Evolutionary conservation across 805 yeast species (phyloP).

Genomic region (Clavispora phyllophila): DNA sequence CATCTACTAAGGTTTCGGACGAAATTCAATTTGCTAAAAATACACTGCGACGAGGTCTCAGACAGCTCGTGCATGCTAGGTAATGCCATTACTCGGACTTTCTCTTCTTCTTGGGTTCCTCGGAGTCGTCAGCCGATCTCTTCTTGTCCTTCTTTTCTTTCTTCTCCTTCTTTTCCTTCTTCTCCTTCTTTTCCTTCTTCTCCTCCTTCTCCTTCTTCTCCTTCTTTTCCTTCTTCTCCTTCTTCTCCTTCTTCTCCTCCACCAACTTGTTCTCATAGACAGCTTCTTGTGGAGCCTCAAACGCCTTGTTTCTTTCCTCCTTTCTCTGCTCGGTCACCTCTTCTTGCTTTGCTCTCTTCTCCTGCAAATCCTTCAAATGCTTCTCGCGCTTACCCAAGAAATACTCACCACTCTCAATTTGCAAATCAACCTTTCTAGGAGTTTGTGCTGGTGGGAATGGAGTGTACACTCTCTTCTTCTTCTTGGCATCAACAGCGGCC

Average conservation of each 20-base stretch:
- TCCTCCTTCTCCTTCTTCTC: slow-evolving; percentile 21
- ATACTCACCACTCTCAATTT: slow-evolving; percentile 97
- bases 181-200: slow-evolving; percentile 18
- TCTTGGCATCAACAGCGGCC: slow-evolving; percentile 61
- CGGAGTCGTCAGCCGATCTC: slow-evolving; percentile 13
- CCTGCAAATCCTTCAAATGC: slow-evolving; percentile 62
- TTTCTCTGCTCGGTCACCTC: slow-evolving; percentile 62
- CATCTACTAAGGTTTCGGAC: neutral
- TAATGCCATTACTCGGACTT: slow-evolving; percentile 1
- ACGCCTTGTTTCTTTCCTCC: slow-evolving; percentile 70
- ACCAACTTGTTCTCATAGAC: slow-evolving; percentile 41
- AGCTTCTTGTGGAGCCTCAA: slow-evolving; percentile 80
- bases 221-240: slow-evolving; percentile 20
- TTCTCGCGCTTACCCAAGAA: slow-evolving; percentile 86
- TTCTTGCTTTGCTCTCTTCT: slow-evolving; percentile 74
- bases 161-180: slow-evolving; percentile 19
- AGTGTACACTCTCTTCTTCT: slow-evolving; percentile 73
- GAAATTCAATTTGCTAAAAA: neutral
- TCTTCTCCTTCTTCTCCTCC: slow-evolving; percentile 11
- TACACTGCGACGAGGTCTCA: slow-evolving; percentile 1
- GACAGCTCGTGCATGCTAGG: neutral
- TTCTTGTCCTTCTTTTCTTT: slow-evolving; percentile 24
- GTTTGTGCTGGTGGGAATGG: slow-evolving; percentile 98
- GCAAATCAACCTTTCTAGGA: slow-evolving; percentile 95
- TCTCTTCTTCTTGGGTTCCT: slow-evolving; percentile 3